Conservation (phyloP, 75 land plant genomes). For the Cryptomeria japonica region DNA sequence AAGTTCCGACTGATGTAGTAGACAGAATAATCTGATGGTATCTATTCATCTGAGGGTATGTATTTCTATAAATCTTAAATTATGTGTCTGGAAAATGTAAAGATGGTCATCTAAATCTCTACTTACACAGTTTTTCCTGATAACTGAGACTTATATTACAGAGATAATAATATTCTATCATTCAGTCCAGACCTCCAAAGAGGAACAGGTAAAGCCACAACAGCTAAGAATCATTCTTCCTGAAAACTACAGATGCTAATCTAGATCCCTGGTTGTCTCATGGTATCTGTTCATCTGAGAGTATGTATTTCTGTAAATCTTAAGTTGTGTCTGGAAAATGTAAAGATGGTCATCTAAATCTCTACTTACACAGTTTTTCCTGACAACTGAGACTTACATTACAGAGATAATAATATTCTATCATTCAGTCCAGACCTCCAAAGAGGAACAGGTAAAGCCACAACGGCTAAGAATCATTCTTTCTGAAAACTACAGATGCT, state of each 20-base stretch:
- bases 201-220: slow-evolving; percentile 68
- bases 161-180: neutral
- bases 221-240: slow-evolving; percentile 59
- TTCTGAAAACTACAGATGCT: neutral
- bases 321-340: neutral
- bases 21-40: neutral
- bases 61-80: too few species aligned
- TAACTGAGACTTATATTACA: neutral
- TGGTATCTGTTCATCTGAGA: neutral
- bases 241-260: neutral
- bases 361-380: neutral
- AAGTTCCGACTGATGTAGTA: neutral
- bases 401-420: neutral
- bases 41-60: neutral
- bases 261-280: neutral
- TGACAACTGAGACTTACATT: neutral
- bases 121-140: neutral
- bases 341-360: neutral
- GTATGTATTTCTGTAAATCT: neutral
- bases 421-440: slow-evolving; percentile 32
- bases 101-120: neutral
- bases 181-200: slow-evolving; percentile 38
- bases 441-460: slow-evolving; percentile 60
- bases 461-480: slow-evolving; percentile 72
- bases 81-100: neutral